phyloP scores from a whole-genome alignment of 768 basidiomycete genomes.

The Tylopilus intermedius region DNA sequence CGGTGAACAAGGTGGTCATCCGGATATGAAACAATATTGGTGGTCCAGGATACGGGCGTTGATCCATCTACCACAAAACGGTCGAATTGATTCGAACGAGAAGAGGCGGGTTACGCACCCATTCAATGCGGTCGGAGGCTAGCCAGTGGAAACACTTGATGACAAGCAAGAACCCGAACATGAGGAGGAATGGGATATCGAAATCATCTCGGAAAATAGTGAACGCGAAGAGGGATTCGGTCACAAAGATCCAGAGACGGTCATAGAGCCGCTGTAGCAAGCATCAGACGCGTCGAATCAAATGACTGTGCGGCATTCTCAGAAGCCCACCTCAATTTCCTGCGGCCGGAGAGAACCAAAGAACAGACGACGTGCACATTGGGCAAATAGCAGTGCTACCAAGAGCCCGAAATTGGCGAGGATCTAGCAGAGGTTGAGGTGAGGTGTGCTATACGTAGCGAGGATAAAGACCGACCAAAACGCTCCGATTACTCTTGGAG shows the following conservation, averaged over 20 bases:
- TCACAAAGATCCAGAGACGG: constrained; percentile 94
- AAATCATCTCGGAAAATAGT: constrained; percentile 97
- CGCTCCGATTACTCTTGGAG: constrained; percentile 89
- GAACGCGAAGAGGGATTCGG: constrained; percentile 91
- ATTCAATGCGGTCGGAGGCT: constrained; percentile 91
- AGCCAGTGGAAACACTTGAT: constrained; percentile 99
- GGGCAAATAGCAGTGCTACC: constrained; percentile 68
- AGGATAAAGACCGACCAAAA: constrained; percentile 56
- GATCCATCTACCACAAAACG: constrained; percentile 82
- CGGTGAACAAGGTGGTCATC: constrained; percentile 64
- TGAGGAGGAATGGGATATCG: constrained; percentile 84
- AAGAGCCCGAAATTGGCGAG: constrained; percentile 88
- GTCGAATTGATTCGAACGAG: background rate
- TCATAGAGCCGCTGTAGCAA: constrained; percentile 84
- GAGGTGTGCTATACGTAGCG: background rate
- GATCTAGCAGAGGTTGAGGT: constrained; percentile 45
- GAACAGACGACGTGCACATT: constrained; percentile 79
- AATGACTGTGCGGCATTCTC: background rate
- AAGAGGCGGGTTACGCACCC: constrained; percentile 49
- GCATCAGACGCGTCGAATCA: background rate
- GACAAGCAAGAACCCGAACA: constrained; percentile 93
- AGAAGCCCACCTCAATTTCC: constrained; percentile 77
- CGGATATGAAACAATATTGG: constrained; percentile 80
- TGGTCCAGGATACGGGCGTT: constrained; percentile 83
- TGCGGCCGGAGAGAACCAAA: constrained; percentile 83